A percentile compares a stretch with the other conserved stretches of the same genome.
phyloP scores from a whole-genome alignment of 2,329 filamentous ascomycete species.

The Ascomycota sp. region DNA sequence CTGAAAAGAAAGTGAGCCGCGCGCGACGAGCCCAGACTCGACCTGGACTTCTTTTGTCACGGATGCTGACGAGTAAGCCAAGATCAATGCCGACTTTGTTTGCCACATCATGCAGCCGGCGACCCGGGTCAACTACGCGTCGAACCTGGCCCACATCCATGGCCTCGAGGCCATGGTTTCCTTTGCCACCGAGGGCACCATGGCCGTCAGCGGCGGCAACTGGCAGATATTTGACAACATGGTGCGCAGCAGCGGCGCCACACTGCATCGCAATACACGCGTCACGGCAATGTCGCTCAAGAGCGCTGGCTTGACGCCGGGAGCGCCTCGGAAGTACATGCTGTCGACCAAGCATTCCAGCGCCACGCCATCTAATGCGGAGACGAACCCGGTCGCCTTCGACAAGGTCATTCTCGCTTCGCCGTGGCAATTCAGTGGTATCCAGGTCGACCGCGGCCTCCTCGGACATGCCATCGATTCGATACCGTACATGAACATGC shows the following conservation, averaged over 20 bases:
- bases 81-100: conserved; percentile 46
- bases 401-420: conserved; percentile 69
- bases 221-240: conserved; percentile 87
- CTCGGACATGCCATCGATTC: conserved; percentile 50
- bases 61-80: not conserved
- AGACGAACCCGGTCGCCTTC: conserved; percentile 33
- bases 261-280: conserved; percentile 42
- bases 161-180: conserved; percentile 81
- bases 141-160: conserved; percentile 71
- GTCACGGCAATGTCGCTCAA: conserved; percentile 39
- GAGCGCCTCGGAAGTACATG: conserved; percentile 23
- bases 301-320: conserved; percentile 18
- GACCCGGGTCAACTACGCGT: conserved; percentile 86
- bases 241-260: conserved; percentile 42
- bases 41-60: no score
- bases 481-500: conserved; percentile 69
- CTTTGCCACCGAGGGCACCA: conserved; percentile 71
- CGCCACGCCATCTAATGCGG: conserved; percentile 6
- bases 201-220: conserved; percentile 66
- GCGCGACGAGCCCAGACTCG: no score
- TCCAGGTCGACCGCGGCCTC: conserved; percentile 42
- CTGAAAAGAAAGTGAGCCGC: conserved; percentile 28
- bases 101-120: conserved; percentile 75
- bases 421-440: conserved; percentile 62
- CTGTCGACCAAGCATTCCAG: conserved; percentile 16